Base-by-base conservation (phyloP, 139 green algal genomes). In the Mesostigma viride region DNA sequence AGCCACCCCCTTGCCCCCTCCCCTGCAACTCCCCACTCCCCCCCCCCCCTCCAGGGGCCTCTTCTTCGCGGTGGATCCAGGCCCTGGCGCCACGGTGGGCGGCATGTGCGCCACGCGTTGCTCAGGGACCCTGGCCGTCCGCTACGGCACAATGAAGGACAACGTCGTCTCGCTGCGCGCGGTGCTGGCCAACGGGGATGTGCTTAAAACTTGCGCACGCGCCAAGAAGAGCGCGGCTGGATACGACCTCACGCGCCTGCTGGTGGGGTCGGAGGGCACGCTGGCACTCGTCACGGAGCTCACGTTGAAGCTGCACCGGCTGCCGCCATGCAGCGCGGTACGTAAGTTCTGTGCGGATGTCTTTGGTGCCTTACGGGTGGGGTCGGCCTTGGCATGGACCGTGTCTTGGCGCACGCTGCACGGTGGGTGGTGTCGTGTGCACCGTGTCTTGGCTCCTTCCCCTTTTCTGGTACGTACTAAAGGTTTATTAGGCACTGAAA, bases 111-210 rank as follows among this genome's bases (percentile, higher is more conserved):
- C 68, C 47, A 73, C 58, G 17, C 48, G 72, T 27, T 78, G 69
- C 44, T 75, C 58, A 1, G 72, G 72, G 17, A 68, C 70, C 2
- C 48, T 79, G 32, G 72, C 72, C 0, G 72, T 79, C 11, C 40
- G 60, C 11, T 79, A 79, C 45, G 69, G 72, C 46, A 79, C 72
- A 31, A 79, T 79, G 72, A 74, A 67, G 0, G 72, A 79, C 61
- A 77, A 77, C 45, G 71, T 77, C 48, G 61, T 77, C 31, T 31
- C 65, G 0, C 28, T 77, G 20, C 26, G 76, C 65, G 68, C 53
- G 26, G 72, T 79, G 45, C 27, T 77, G 40, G 58, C 69, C 6
- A 73, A 65, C 34, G 69, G 69, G 2, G 70, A 78, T 30, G 70
- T 78, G 30, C 58, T 79, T 8, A 35, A 27, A n/a, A 79, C 72